These are phyloP conservation scores for Sugiyamaella japonica DNA, from an alignment of 1,139 yeast genomes.

Conservation along the genomic window DNA sequence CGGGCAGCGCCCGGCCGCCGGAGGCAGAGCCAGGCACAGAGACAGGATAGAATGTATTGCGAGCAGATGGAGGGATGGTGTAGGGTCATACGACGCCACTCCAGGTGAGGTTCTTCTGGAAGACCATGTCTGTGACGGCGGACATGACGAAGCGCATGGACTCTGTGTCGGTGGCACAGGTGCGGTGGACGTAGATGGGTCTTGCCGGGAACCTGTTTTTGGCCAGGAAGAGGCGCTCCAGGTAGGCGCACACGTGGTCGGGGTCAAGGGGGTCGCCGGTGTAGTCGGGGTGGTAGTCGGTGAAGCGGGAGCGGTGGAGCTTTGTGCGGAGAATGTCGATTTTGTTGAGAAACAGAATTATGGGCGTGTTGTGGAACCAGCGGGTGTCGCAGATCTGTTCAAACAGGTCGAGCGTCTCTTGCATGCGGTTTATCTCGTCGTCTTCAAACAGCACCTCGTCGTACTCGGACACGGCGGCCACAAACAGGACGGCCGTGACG, in stretches of 20 bases:
- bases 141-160: conserved; percentile 86
- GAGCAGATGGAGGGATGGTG: no score
- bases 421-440: conserved; percentile 84
- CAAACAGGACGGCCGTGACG: conserved; percentile 85
- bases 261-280: conserved; percentile 26
- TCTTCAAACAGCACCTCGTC: conserved; percentile 93
- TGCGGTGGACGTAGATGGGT: conserved; percentile 84
- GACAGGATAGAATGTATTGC: no score
- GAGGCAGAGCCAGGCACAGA: no score
- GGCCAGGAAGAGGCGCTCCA: conserved; percentile 38
- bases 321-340: conserved; percentile 79
- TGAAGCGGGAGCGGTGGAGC: conserved; percentile 52
- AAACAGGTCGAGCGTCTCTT: conserved; percentile 82
- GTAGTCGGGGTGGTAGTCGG: conserved; percentile 34
- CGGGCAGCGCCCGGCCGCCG: no score
- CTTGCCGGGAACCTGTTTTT: conserved; percentile 55
- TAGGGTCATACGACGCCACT: conserved; percentile 67
- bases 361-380: conserved; percentile 85
- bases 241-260: conserved; percentile 31
- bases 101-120: conserved; percentile 76
- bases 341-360: conserved; percentile 85
- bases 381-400: conserved; percentile 81
- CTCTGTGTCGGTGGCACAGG: conserved; percentile 93
- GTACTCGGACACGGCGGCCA: conserved; percentile 89
- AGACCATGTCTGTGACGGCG: conserved; percentile 89